Evolutionary conservation across 2,329 filamentous ascomycete species (phyloP), one percentile per base, ranked within the genome.

Genomic region (Plectosphaerella sp.): DNA sequence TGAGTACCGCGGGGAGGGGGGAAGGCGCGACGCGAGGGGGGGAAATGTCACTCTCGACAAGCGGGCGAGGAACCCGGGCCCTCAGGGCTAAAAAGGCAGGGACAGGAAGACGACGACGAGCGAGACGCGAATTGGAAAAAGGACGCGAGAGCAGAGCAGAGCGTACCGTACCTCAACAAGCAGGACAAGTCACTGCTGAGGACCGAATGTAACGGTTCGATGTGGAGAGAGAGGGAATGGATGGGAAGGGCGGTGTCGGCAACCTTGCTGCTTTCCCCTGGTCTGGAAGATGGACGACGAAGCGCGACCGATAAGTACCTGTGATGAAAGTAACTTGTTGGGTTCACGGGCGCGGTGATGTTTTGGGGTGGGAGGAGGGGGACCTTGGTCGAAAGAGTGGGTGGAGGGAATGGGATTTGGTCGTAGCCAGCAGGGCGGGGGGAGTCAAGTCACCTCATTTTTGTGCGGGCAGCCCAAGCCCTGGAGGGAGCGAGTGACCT

Each of bases 261-360:
- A 33, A 33, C 28, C 28, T 33, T 33, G 28, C 28, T 33, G 28
- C 28, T 33, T 33, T 33, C 28, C 28, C 28, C 41, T 18, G 18
- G 41, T 22, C 22, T 22, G 22, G 22, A 22, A 43, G 41, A 43
- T 43, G 41, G 41, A 43, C 28, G 45, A 47, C 35, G 36, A 39
- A 22, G 36, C 10, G 37, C 39, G 36, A 35, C 18, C 33, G 37
- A 24, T 14, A 54, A 65, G 71, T 73, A 74, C 71, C 63, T 73
- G 60, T 53, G 61, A 59, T 60, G 58, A 63, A 74, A 70, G 71
- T 73, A 72, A 68, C 68, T 72, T 63, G 60, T 61, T 65, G 58
- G 63, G 60, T 61, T 20, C 41, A 16, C 41, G 16, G 15, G n/a
- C 60, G 57, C 64, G 62, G 64, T 54, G 67, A 69, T 67, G 66